Conservation (phyloP, 139 green algal genomes). For the Nannochloris sp. region DNA sequence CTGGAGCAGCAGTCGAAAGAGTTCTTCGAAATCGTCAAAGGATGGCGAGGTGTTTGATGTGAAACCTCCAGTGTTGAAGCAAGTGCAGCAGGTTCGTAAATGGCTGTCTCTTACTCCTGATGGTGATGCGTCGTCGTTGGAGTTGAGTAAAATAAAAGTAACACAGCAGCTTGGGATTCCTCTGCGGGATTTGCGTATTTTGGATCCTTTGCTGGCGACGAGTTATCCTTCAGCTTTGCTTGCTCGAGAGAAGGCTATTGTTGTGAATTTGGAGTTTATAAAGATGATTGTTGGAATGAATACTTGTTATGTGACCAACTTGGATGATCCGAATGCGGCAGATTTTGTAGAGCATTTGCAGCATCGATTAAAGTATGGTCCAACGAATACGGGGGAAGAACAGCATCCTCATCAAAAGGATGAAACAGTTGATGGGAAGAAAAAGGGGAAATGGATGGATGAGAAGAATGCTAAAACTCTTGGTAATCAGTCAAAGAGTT, state of each 20-base stretch:
- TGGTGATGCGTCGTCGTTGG: conserved; percentile 10
- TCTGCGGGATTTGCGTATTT: conserved; percentile 28
- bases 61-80: background rate
- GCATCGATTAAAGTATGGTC: conserved; percentile 10
- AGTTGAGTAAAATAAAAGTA: conserved; percentile 18
- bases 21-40: too few species aligned
- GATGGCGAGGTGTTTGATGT: background rate
- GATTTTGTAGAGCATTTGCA: conserved; percentile 36
- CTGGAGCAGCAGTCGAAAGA: too few species aligned
- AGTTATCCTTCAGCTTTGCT: conserved; percentile 34
- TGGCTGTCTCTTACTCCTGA: conserved; percentile 6
- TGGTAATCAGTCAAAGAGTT: background rate
- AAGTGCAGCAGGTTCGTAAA: conserved; percentile 4
- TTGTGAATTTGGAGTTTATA: conserved; percentile 41
- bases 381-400: background rate
- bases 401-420: background rate
- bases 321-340: conserved; percentile 19
- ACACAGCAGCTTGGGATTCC: conserved; percentile 20
- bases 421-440: too few species aligned
- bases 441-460: too few species aligned
- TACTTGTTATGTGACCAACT: conserved; percentile 18
- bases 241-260: conserved; percentile 25
- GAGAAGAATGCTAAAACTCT: too few species aligned
- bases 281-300: conserved; percentile 25
- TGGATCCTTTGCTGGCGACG: conserved; percentile 29